Evolutionary conservation across 31 red algal species (phyloP).

Genomic region (Porphyra umbilicalis): DNA sequence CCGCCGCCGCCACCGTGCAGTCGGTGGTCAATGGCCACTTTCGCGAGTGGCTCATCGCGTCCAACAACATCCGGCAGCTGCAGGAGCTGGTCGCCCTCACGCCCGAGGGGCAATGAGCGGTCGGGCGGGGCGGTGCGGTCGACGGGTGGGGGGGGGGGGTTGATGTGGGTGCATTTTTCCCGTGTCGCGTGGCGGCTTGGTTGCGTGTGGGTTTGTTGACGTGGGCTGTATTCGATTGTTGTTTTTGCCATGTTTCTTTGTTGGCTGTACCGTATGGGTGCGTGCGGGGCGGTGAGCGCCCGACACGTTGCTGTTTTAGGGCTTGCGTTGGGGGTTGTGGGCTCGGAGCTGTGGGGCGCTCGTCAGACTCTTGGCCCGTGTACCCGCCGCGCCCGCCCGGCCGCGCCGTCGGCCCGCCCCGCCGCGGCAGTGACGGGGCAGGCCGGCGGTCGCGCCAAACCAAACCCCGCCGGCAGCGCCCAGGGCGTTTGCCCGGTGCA

Average conservation of each 20-base stretch:
- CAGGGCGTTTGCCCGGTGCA: too few species aligned
- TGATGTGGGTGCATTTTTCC: background rate
- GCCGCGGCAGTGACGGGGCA: too few species aligned
- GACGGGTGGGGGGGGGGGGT: background rate
- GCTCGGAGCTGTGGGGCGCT: too few species aligned
- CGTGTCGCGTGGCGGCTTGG: background rate
- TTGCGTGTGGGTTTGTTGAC: background rate
- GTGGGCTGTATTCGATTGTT: background rate
- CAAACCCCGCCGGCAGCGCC: too few species aligned
- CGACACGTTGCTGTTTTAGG: too few species aligned
- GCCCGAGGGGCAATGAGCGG: background rate
- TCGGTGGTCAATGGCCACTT: background rate
- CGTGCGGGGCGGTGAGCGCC: too few species aligned
- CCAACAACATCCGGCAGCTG: background rate
- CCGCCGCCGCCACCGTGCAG: background rate
- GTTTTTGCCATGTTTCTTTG: background rate
- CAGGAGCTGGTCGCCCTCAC: background rate
- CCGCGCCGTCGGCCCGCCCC: too few species aligned
- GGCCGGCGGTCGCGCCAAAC: too few species aligned
- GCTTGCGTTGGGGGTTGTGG: too few species aligned
- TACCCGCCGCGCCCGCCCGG: too few species aligned
- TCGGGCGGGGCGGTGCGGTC: background rate
- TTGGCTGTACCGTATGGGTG: too few species aligned
- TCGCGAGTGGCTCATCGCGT: conserved; percentile 1
- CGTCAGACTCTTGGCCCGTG: too few species aligned